Conservation (phyloP, 345 rosid genomes). For the Populus ilicifolia region DNA sequence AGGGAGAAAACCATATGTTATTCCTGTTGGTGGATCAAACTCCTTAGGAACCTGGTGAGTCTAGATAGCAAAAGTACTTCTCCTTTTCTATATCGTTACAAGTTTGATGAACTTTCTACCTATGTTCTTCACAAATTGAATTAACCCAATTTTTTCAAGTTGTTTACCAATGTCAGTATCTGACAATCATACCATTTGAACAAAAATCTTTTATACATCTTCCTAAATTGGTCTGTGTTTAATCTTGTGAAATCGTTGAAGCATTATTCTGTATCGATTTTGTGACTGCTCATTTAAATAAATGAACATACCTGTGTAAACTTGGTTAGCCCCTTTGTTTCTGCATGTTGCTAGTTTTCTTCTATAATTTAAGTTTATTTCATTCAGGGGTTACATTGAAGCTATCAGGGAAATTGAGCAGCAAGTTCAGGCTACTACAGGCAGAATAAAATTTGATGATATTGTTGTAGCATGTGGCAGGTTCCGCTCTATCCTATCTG, state of each 20-base stretch:
- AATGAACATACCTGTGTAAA: neutral
- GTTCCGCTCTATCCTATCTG: constrained; percentile 37
- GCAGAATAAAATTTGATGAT: constrained; percentile 61
- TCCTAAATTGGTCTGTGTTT: neutral
- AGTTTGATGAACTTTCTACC: neutral
- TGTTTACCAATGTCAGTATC: too few species aligned
- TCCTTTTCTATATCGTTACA: neutral
- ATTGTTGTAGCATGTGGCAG: constrained; percentile 97
- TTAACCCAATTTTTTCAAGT: too few species aligned
- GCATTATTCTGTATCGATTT: neutral
- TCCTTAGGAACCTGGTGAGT: constrained; percentile 92
- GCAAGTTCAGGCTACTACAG: constrained; percentile 48
- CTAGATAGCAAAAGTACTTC: neutral
- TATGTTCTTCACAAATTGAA: too few species aligned
- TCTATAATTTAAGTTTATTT: neutral
- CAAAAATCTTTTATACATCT: too few species aligned
- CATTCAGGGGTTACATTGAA: constrained; percentile 83
- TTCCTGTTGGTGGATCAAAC: constrained; percentile 96
- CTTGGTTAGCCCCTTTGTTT: neutral
- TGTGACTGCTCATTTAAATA: neutral
- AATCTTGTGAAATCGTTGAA: neutral
- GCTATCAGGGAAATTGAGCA: constrained; percentile 82
- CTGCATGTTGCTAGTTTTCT: neutral
- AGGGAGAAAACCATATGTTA: constrained; percentile 85
- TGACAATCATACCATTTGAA: too few species aligned